A percentile compares a stretch with the other conserved stretches of the same genome.
Evolutionary conservation across 1,284 basidiomycete species (phyloP).

Genomic region (Violaceomyces palustris): DNA sequence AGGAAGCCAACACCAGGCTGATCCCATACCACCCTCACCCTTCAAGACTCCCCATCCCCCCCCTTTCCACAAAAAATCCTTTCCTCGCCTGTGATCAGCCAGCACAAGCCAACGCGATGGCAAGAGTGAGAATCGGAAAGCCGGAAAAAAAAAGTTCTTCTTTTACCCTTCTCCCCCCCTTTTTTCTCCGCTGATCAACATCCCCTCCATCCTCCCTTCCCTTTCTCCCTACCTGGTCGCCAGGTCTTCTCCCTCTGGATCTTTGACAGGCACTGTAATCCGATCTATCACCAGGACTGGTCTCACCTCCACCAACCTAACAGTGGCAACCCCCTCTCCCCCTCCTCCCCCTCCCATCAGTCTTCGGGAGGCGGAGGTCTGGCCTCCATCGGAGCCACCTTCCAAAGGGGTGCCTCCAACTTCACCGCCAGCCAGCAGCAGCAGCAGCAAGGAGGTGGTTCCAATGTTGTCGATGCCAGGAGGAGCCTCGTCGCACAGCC

Average conservation of each 20-base stretch:
- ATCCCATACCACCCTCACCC: too few relatives aligned
- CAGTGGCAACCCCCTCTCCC: too few relatives aligned
- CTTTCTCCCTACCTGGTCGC: neutral
- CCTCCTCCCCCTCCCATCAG: conserved; percentile 2
- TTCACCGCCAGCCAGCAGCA: neutral
- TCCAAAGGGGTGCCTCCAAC: conserved; percentile 25
- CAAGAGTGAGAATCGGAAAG: too few relatives aligned
- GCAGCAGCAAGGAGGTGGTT: neutral
- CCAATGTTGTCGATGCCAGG: neutral
- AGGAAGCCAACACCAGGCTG: too few relatives aligned
- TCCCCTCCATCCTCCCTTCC: neutral
- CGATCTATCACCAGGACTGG: conserved; percentile 51
- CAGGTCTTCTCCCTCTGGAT: conserved; percentile 50
- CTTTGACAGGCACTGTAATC: conserved; percentile 48
- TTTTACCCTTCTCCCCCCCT: too few relatives aligned
- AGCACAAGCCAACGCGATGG: too few relatives aligned
- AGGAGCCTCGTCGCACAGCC: too few relatives aligned
- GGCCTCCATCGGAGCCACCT: conserved; percentile 34
- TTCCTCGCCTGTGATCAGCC: too few relatives aligned
- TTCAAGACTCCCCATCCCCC: too few relatives aligned
- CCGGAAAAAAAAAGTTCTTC: too few relatives aligned
- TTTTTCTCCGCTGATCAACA: neutral
- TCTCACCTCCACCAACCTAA: conserved; percentile 31
- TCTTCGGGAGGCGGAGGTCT: conserved; percentile 2
- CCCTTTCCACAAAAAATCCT: too few relatives aligned